Percentiles rank a stretch among this genome's conserved stretches.
phyloP scores from a whole-genome alignment of 768 basidiomycete genomes.

The Mycena galericulata region DNA sequence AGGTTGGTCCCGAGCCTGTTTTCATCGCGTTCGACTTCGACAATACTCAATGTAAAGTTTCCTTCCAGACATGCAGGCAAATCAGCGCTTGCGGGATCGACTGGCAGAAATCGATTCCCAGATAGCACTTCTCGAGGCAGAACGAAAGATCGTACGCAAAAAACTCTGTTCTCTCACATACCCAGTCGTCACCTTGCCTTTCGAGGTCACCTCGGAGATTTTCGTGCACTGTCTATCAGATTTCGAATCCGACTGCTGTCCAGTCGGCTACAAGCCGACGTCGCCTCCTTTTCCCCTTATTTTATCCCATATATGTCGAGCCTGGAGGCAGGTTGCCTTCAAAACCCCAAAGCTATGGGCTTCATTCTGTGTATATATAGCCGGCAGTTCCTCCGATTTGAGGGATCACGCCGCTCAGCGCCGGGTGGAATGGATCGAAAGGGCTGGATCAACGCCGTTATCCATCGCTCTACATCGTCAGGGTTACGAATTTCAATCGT shows the following conservation, averaged over 20 bases:
- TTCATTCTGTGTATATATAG: background rate
- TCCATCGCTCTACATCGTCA: background rate
- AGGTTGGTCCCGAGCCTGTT: no score
- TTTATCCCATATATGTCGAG: background rate
- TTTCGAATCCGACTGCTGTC: no score
- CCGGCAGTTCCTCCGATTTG: background rate
- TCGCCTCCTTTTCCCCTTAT: background rate
- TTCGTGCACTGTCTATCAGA: conserved; percentile 1
- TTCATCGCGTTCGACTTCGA: no score
- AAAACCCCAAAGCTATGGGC: conserved; percentile 7
- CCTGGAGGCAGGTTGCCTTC: conserved; percentile 6
- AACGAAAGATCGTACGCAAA: background rate
- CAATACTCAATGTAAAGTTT: background rate
- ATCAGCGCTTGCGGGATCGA: conserved; percentile 2
- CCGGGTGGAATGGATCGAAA: background rate
- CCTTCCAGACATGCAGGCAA: background rate
- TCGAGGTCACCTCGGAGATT: conserved; percentile 2
- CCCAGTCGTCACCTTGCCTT: conserved; percentile 6
- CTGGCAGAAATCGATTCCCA: conserved; percentile 2
- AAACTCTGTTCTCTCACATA: background rate
- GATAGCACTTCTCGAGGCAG: conserved; percentile 5
- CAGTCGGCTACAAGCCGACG: no score
- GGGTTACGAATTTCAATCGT: background rate
- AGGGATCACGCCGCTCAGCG: background rate
- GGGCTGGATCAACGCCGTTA: background rate